Percentiles rank a stretch among this genome's conserved stretches.
Evolutionary conservation across 306 rosid species (phyloP).

Genomic region (Dalbergia oliveri): DNA sequence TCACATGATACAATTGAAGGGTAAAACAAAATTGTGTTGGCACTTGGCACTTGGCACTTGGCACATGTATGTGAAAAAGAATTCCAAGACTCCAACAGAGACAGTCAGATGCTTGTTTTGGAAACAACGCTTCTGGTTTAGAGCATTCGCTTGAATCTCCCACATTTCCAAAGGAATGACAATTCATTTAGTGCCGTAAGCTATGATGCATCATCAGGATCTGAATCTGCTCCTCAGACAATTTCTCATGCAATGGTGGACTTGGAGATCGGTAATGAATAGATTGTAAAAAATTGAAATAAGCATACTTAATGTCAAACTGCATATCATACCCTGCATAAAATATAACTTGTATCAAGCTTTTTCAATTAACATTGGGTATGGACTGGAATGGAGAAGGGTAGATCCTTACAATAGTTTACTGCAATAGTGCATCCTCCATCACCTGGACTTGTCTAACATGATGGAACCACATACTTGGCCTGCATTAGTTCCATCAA

Average conservation of each 20-base stretch:
- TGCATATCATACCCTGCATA: constrained; percentile 94
- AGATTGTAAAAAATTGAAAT: constrained; percentile 81
- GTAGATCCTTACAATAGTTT: constrained; percentile 71
- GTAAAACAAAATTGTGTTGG: constrained; percentile 28
- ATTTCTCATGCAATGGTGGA: constrained; percentile 22
- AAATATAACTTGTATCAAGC: constrained; percentile 32
- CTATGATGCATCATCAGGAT: constrained; percentile 41
- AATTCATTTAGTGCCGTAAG: constrained; percentile 33
- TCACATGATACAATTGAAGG: constrained; percentile 29
- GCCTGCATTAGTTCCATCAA: constrained; percentile 65
- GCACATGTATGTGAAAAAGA: not conserved
- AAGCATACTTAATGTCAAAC: constrained; percentile 84
- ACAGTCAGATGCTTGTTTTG: constrained; percentile 21
- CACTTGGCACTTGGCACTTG: not conserved
- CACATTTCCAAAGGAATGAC: constrained; percentile 24
- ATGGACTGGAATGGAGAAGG: not conserved
- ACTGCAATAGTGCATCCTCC: constrained; percentile 73
- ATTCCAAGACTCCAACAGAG: not conserved
- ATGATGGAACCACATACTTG: constrained; percentile 95
- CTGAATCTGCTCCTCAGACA: constrained; percentile 46
- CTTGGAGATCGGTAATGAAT: constrained; percentile 47
- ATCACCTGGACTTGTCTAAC: constrained; percentile 74
- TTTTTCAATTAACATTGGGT: constrained; percentile 24
- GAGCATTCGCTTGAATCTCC: constrained; percentile 20
- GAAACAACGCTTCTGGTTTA: not conserved